These are phyloP conservation scores for Blastobotrys parvus DNA, from an alignment of 805 yeast genomes.

Conservation along the genomic window DNA sequence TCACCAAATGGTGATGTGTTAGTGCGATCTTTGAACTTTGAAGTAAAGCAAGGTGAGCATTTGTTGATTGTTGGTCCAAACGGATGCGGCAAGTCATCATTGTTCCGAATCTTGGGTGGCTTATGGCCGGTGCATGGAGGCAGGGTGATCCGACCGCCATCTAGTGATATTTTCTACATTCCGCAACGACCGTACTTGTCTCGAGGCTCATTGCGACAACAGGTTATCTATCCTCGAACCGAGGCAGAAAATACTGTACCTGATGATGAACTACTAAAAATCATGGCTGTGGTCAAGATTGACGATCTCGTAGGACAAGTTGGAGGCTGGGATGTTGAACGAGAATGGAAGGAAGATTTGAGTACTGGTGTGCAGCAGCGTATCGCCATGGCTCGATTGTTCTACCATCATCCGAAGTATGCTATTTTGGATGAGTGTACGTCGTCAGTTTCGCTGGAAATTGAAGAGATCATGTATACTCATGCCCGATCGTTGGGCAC, in stretches of 20 bases:
- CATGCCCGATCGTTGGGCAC: slow-evolving; percentile 74
- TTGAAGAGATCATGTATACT: slow-evolving; percentile 82
- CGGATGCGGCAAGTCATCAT: slow-evolving; percentile 91
- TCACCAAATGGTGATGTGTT: slow-evolving; percentile 79
- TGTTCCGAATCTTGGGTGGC: slow-evolving; percentile 86
- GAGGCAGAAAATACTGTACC: slow-evolving; percentile 36
- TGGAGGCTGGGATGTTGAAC: slow-evolving; percentile 57
- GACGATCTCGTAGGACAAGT: slow-evolving; percentile 27
- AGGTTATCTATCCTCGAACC: slow-evolving; percentile 80
- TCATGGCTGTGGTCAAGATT: slow-evolving; percentile 29
- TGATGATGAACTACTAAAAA: slow-evolving; percentile 28
- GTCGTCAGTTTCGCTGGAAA: slow-evolving; percentile 82
- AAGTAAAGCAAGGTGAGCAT: slow-evolving; percentile 74
- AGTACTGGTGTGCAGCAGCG: slow-evolving; percentile 91
- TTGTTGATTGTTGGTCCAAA: slow-evolving; percentile 89
- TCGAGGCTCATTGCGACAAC: slow-evolving; percentile 74
- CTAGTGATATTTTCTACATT: slow-evolving; percentile 68
- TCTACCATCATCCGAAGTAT: slow-evolving; percentile 84
- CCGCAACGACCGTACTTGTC: slow-evolving; percentile 90
- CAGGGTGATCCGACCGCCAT: slow-evolving; percentile 52
- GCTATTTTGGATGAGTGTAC: slow-evolving; percentile 96
- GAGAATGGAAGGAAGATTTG: slow-evolving; percentile 84
- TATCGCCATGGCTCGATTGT: slow-evolving; percentile 85
- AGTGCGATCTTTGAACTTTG: slow-evolving; percentile 57
- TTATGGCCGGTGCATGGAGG: slow-evolving; percentile 74